Conservation (phyloP, 352 stramenopile genomes). For the Peronospora destructor region DNA sequence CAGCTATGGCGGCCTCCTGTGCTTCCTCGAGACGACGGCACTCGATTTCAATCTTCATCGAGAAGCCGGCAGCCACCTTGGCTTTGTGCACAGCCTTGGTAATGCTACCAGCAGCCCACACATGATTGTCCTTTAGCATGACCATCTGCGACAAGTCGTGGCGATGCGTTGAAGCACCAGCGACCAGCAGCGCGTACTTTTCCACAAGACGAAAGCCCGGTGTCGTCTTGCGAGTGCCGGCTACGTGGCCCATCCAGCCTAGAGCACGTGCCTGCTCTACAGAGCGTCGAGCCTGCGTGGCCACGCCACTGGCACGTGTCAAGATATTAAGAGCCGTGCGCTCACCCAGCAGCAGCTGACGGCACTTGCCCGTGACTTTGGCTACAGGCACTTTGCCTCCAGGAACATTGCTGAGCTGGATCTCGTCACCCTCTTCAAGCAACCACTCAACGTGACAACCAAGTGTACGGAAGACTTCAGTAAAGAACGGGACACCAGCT, state of each 20-base stretch:
- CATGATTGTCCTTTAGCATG: conserved; percentile 99
- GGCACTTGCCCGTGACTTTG: conserved; percentile 90
- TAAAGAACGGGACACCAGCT: conserved; percentile 94
- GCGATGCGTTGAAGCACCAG: conserved; percentile 89
- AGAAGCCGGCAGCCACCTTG: conserved; percentile 91
- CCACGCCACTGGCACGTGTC: conserved; percentile 92
- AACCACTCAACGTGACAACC: conserved; percentile 91
- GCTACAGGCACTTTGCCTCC: conserved; percentile 88
- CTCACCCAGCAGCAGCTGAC: conserved; percentile 93
- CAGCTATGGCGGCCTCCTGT: conserved; percentile 81
- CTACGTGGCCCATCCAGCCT: conserved; percentile 91
- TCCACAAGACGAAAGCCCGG: conserved; percentile 97
- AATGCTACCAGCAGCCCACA: conserved; percentile 94
- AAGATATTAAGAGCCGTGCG: conserved; percentile 97
- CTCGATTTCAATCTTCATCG: conserved; percentile 99
- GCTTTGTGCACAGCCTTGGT: conserved; percentile 90
- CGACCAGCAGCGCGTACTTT: conserved; percentile 98
- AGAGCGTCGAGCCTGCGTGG: conserved; percentile 75
- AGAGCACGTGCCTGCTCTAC: conserved; percentile 57
- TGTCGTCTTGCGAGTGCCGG: conserved; percentile 97
- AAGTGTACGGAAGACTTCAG: conserved; percentile 88
- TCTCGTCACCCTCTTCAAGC: conserved; percentile 55
- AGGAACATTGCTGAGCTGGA: conserved; percentile 35
- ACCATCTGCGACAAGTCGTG: conserved; percentile 98
- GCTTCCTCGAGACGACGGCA: conserved; percentile 91